Conservation (phyloP, 208 protist species). For the Crithidia brevicula region DNA sequence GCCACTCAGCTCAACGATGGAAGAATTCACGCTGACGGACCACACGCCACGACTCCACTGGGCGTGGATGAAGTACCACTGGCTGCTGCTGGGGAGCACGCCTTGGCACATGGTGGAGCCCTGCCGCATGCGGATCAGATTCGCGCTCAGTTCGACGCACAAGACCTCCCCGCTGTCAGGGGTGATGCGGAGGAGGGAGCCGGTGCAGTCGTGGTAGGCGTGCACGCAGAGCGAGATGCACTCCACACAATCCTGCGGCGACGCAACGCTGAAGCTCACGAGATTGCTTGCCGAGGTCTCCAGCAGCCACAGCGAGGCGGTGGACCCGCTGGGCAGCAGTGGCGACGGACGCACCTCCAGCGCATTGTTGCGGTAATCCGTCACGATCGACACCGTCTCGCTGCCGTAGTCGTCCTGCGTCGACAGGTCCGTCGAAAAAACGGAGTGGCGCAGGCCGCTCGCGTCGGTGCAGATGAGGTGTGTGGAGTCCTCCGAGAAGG, state of each 20-base stretch:
- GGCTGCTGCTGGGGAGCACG: constrained; percentile 39
- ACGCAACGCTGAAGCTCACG: constrained; percentile 25
- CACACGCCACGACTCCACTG: constrained; percentile 73
- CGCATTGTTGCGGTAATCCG: constrained; percentile 33
- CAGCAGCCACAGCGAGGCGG: constrained; percentile 37
- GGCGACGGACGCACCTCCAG: constrained; percentile 56
- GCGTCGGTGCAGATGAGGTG: constrained; percentile 61
- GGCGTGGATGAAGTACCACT: constrained; percentile 72
- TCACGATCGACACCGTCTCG: constrained; percentile 48
- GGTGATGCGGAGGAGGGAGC: constrained; percentile 53
- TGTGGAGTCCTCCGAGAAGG: constrained; percentile 65
- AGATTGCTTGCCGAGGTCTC: constrained; percentile 16
- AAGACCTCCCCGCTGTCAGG: constrained; percentile 37
- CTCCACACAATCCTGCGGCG: constrained; percentile 41
- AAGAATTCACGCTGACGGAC: constrained; percentile 63
- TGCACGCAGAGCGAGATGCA: constrained; percentile 66
- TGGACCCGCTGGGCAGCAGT: constrained; percentile 52
- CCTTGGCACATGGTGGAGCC: constrained; percentile 55
- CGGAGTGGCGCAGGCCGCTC: constrained; percentile 54
- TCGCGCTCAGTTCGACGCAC: constrained; percentile 40
- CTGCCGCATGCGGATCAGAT: constrained; percentile 50
- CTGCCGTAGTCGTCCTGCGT: constrained; percentile 47
- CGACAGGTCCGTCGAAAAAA: constrained; percentile 46
- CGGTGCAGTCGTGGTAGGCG: constrained; percentile 65
- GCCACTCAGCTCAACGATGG: constrained; percentile 61